Conservation (phyloP, 1,284 basidiomycete genomes). For the Inonotus hispidus region DNA sequence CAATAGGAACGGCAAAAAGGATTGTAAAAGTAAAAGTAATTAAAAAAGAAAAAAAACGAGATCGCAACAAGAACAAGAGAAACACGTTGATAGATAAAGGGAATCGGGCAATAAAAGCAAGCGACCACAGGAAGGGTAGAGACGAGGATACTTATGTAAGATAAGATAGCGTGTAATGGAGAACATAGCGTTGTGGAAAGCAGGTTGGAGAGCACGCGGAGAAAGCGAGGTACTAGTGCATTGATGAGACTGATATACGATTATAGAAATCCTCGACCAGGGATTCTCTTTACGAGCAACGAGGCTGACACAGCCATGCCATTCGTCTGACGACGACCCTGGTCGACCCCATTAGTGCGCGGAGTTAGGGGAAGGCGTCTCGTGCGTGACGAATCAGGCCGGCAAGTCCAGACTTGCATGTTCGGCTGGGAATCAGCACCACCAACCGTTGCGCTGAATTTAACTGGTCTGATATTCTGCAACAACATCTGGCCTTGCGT, state of each 20-base stretch:
- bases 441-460: not conserved
- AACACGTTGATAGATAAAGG: not conserved
- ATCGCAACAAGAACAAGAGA: not conserved
- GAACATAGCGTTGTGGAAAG: no score
- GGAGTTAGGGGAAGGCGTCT: not conserved
- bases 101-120: not conserved
- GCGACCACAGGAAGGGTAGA: not conserved
- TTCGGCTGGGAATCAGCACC: no score
- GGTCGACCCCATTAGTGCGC: not conserved
- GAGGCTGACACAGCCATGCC: not conserved
- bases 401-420: no score
- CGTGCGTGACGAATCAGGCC: no score
- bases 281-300: not conserved
- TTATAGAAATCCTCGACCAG: not conserved
- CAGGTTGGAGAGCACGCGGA: no score
- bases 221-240: no score
- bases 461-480: constrained; percentile 11
- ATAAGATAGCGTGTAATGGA: not conserved
- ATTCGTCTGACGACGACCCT: not conserved
- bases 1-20: not conserved
- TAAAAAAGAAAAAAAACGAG: not conserved
- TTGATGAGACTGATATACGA: no score
- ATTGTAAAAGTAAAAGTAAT: not conserved
- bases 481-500: constrained; percentile 7
- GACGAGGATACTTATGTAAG: no score